These are phyloP conservation scores for Sarcomyxa edulis DNA, from an alignment of 768 basidiomycete genomes.

Conservation along the genomic window DNA sequence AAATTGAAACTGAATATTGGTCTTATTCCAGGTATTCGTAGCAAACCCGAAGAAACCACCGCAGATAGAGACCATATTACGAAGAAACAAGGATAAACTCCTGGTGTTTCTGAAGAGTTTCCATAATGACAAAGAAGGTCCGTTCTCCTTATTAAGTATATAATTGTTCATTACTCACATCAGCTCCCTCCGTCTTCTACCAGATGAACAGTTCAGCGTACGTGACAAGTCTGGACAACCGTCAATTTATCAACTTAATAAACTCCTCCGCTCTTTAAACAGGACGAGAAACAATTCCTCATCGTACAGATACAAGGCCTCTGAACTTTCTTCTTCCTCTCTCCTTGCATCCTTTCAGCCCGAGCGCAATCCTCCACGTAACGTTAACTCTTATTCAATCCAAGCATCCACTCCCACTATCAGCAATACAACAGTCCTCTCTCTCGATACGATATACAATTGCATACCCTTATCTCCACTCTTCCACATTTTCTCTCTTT, in stretches of 20 bases:
- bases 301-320: constrained; percentile 86
- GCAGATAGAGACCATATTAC: constrained; percentile 86
- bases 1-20: background rate
- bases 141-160: constrained; percentile 15
- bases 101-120: constrained; percentile 86
- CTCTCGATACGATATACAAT: too few relatives aligned
- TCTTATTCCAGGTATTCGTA: constrained; percentile 74
- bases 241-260: background rate
- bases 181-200: background rate
- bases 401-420: too few relatives aligned
- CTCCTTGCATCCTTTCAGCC: too few relatives aligned
- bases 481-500: too few relatives aligned
- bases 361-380: too few relatives aligned
- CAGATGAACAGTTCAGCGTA: constrained; percentile 87
- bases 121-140: constrained; percentile 97
- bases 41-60: constrained; percentile 99
- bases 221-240: background rate
- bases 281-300: constrained; percentile 92
- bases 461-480: too few relatives aligned
- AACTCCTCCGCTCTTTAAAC: too few relatives aligned
- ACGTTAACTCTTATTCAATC: too few relatives aligned
- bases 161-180: constrained; percentile 2
- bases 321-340: constrained; percentile 24
- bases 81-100: constrained; percentile 92
- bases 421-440: too few relatives aligned